These are phyloP conservation scores for Cyphellophora attinorum DNA, from an alignment of 2,329 filamentous ascomycete species.

Conservation along the genomic window DNA sequence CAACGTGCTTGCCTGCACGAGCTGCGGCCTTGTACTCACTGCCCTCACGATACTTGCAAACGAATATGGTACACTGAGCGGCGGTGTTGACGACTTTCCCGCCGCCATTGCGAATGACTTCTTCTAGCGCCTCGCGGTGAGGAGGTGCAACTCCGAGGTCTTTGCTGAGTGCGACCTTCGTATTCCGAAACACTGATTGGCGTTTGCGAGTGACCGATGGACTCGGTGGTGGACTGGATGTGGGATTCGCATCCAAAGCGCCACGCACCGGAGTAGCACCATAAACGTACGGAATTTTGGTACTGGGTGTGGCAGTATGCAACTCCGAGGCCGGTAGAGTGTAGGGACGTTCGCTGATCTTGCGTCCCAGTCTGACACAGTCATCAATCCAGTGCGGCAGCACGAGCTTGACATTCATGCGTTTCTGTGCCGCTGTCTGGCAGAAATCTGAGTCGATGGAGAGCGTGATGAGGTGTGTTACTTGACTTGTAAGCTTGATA, in stretches of 20 bases:
- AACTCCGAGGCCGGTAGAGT: constrained; percentile 77
- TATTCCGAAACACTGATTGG: constrained; percentile 67
- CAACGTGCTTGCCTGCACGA: constrained; percentile 69
- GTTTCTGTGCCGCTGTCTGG: constrained; percentile 51
- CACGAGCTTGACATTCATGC: constrained; percentile 68
- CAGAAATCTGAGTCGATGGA: constrained; percentile 66
- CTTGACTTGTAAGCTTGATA: constrained; percentile 58
- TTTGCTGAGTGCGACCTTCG: constrained; percentile 63
- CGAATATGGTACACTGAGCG: constrained; percentile 66
- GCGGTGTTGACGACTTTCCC: constrained; percentile 59
- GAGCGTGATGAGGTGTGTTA: constrained; percentile 83
- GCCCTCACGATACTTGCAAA: constrained; percentile 81
- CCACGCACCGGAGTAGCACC: constrained; percentile 55
- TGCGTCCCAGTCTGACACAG: constrained; percentile 83
- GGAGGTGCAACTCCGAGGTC: constrained; percentile 65
- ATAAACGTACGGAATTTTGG: constrained; percentile 48
- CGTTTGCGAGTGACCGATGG: constrained; percentile 27
- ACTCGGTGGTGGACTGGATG: constrained; percentile 9
- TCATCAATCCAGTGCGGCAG: constrained; percentile 87
- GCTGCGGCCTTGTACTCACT: constrained; percentile 68
- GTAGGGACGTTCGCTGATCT: constrained; percentile 84
- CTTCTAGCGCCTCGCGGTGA: constrained; percentile 56
- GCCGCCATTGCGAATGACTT: constrained; percentile 61
- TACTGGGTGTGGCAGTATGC: constrained; percentile 44
- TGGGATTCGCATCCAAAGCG: constrained; percentile 43